A percentile compares a stretch with the other conserved stretches of the same genome.
These are phyloP conservation scores for Hibiscus tridactylites DNA, from an alignment of 345 rosid species.

Conservation along the genomic window DNA sequence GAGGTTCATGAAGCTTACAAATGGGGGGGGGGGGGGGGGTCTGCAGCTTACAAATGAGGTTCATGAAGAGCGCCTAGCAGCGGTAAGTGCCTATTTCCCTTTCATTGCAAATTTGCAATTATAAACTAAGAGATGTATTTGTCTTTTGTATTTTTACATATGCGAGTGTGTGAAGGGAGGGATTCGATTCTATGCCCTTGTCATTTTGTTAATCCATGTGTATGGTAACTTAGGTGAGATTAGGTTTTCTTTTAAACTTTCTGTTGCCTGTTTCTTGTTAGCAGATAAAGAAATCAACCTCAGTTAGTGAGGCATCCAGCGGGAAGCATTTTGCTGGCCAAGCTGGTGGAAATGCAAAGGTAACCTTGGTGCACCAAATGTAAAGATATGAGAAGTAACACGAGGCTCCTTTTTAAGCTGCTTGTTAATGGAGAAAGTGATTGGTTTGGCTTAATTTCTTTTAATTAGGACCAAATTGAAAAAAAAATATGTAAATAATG, in stretches of 20 bases:
- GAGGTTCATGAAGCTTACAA: constrained; percentile 91
- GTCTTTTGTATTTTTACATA: neutral
- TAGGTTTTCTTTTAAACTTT: neutral
- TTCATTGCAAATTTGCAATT: neutral
- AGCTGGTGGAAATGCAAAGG: constrained; percentile 46
- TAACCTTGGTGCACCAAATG: constrained; percentile 47
- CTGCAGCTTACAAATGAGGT: constrained; percentile 41
- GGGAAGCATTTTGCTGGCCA: constrained; percentile 44
- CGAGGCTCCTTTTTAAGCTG: constrained; percentile 7
- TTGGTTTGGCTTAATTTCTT: no score
- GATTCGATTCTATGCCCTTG: neutral
- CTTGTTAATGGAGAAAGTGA: no score
- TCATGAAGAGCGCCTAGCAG: constrained; percentile 86
- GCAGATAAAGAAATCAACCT: constrained; percentile 70
- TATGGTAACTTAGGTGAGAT: neutral
- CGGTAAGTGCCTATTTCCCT: constrained; percentile 34
- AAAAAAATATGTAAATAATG: no score
- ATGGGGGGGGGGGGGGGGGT: no score
- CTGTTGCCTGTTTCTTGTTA: neutral
- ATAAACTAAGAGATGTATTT: neutral
- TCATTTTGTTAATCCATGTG: constrained; percentile 1
- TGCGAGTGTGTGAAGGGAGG: neutral
- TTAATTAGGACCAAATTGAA: no score
- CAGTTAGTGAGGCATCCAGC: constrained; percentile 45
- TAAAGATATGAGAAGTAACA: constrained; percentile 28